phyloP scores from a whole-genome alignment of 768 basidiomycete genomes.

The Termitomyces sp. region DNA sequence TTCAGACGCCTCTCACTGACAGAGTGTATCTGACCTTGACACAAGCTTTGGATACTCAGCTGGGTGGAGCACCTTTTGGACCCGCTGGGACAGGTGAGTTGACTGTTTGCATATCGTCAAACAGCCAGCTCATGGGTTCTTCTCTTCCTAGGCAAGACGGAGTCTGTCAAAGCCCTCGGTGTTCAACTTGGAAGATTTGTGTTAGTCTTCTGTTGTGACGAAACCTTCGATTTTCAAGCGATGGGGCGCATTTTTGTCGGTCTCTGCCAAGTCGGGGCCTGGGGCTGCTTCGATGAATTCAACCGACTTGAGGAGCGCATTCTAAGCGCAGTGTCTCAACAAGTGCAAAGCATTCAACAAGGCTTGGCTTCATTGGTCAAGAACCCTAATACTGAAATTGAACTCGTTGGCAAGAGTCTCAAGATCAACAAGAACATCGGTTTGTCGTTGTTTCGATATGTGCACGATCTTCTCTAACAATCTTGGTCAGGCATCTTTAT shows the following conservation, averaged over 20 bases:
- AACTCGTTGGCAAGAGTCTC: slow-evolving; percentile 91
- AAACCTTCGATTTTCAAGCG: slow-evolving; percentile 99
- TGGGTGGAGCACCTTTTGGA: slow-evolving; percentile 97
- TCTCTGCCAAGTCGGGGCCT: slow-evolving; percentile 97
- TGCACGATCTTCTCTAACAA: slow-evolving; percentile 4
- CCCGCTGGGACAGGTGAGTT: slow-evolving; percentile 90
- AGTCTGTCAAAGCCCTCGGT: slow-evolving; percentile 98
- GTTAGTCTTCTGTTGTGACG: slow-evolving; percentile 99
- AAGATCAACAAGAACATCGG: slow-evolving; percentile 95
- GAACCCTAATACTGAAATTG: slow-evolving; percentile 88
- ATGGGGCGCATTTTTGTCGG: slow-evolving; percentile 99
- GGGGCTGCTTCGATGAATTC: slow-evolving; percentile 98
- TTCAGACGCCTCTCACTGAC: slow-evolving; percentile 97
- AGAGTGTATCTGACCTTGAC: slow-evolving; percentile 95
- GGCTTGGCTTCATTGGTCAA: slow-evolving; percentile 80
- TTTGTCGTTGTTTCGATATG: slow-evolving; percentile 20
- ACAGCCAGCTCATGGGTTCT: slow-evolving; percentile 3
- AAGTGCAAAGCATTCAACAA: slow-evolving; percentile 98
- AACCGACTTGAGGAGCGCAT: slow-evolving; percentile 98
- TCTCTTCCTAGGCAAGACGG: slow-evolving; percentile 77
- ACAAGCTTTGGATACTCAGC: slow-evolving; percentile 90
- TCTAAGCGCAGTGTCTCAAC: slow-evolving; percentile 96
- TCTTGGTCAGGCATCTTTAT: slow-evolving; percentile 81
- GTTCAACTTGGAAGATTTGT: slow-evolving; percentile 98
- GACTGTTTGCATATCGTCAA: neutral